Evolutionary conservation across 495 filamentous ascomycete genomes (phyloP).

Genomic region (Diplogelasinospora grovesii): DNA sequence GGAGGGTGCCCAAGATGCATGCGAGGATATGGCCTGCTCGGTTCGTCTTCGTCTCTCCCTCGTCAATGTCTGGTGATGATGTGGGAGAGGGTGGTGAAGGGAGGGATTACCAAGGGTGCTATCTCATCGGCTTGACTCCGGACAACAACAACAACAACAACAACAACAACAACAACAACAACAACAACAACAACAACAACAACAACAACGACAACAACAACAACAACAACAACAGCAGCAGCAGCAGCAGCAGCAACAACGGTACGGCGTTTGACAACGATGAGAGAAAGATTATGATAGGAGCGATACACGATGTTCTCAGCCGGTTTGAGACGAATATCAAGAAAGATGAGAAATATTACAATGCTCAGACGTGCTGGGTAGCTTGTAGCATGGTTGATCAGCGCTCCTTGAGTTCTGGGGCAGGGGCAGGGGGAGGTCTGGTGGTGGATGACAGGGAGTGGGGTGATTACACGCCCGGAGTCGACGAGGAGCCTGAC

Average conservation of each 20-base stretch:
- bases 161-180: neutral
- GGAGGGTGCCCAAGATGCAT: conserved; percentile 36
- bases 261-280: conserved; percentile 18
- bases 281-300: conserved; percentile 24
- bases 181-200: too few species aligned
- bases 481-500: conserved; percentile 29
- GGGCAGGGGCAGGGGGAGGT: conserved; percentile 5
- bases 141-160: conserved; percentile 19
- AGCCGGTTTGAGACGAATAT: conserved; percentile 43
- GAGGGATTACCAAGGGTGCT: conserved; percentile 46
- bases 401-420: conserved; percentile 21
- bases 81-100: too few species aligned
- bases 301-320: conserved; percentile 33
- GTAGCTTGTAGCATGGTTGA: conserved; percentile 36
- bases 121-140: conserved; percentile 53
- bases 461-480: conserved; percentile 40
- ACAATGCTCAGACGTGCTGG: conserved; percentile 42
- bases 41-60: too few species aligned
- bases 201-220: conserved; percentile 20
- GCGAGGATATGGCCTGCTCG: conserved; percentile 53
- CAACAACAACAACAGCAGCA: neutral
- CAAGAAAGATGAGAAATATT: conserved; percentile 39
- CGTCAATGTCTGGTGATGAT: too few species aligned
- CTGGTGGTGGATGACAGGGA: conserved; percentile 40
- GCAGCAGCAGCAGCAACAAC: too few species aligned